Conservation (phyloP, 2,329 filamentous ascomycete species). For the Diaporthe citriasiana region DNA sequence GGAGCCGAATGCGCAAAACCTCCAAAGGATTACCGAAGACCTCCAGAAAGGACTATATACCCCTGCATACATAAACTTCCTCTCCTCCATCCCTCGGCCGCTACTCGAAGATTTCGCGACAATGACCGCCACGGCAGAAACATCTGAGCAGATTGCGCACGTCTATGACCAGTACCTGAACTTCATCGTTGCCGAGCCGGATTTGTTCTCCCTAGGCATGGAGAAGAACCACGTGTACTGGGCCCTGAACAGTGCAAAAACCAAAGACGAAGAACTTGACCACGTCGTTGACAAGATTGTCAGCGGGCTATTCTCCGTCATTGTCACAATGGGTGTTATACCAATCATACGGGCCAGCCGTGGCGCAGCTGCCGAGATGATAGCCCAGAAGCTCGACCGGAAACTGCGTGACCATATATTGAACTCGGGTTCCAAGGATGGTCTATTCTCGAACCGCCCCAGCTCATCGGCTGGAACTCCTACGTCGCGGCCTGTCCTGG, state of each 20-base stretch:
- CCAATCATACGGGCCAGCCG: constrained; percentile 96
- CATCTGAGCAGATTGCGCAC: constrained; percentile 90
- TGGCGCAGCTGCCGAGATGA: constrained; percentile 92
- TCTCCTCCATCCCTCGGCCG: constrained; percentile 90
- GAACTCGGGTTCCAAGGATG: constrained; percentile 87
- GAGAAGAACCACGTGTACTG: constrained; percentile 92
- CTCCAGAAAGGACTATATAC: constrained; percentile 90
- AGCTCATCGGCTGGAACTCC: constrained; percentile 72
- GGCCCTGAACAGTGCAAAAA: constrained; percentile 94
- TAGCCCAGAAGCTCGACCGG: constrained; percentile 92
- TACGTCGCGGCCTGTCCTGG: constrained; percentile 85
- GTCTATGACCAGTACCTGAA: constrained; percentile 98
- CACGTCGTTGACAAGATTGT: constrained; percentile 91
- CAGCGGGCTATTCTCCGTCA: constrained; percentile 95
- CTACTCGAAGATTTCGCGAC: constrained; percentile 95
- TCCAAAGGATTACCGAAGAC: constrained; percentile 86
- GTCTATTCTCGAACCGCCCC: constrained; percentile 86
- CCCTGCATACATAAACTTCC: constrained; percentile 96
- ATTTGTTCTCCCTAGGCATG: constrained; percentile 94
- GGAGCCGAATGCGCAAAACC: constrained; percentile 86
- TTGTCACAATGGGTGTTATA: constrained; percentile 98
- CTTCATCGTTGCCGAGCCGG: constrained; percentile 95
- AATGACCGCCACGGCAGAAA: constrained; percentile 86
- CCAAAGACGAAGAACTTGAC: constrained; percentile 91
- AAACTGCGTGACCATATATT: constrained; percentile 97